These are phyloP conservation scores for Lonicera japonica DNA, from an alignment of 129 eudicot species.

Conservation along the genomic window DNA sequence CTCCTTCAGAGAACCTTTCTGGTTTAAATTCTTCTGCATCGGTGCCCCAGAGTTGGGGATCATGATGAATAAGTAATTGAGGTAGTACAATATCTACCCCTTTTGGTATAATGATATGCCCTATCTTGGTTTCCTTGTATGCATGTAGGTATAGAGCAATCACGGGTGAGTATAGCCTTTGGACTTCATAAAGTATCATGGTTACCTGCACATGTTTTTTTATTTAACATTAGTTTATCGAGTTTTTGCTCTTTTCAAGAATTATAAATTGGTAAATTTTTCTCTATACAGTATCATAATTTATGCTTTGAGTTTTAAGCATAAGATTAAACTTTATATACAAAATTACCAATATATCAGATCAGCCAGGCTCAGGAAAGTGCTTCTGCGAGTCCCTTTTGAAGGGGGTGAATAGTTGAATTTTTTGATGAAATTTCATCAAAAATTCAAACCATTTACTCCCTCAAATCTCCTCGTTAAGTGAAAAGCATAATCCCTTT, in stretches of 20 bases:
- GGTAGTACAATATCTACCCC: conserved; percentile 42
- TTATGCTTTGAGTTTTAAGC: too few relatives aligned
- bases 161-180: conserved; percentile 65
- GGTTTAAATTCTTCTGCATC: conserved; percentile 61
- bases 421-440: too few relatives aligned
- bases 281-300: too few relatives aligned
- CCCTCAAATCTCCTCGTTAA: too few relatives aligned
- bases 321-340: too few relatives aligned
- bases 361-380: too few relatives aligned
- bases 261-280: too few relatives aligned
- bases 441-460: too few relatives aligned
- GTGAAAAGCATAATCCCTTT: too few relatives aligned
- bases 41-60: conserved; percentile 50
- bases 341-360: background rate
- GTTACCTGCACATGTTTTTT: conserved; percentile 29
- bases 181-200: conserved; percentile 65
- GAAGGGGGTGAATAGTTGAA: too few relatives aligned
- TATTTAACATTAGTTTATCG: background rate
- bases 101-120: conserved; percentile 30
- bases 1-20: conserved; percentile 53
- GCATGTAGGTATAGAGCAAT: conserved; percentile 37
- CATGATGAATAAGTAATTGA: conserved; percentile 36
- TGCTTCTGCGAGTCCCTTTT: too few relatives aligned
- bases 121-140: conserved; percentile 34
- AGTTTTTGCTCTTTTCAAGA: too few relatives aligned